A percentile compares a stretch with the other conserved stretches of the same genome.
These are phyloP conservation scores for Colletotrichum lentis DNA, from an alignment of 2,329 filamentous ascomycete genomes.

Conservation along the genomic window DNA sequence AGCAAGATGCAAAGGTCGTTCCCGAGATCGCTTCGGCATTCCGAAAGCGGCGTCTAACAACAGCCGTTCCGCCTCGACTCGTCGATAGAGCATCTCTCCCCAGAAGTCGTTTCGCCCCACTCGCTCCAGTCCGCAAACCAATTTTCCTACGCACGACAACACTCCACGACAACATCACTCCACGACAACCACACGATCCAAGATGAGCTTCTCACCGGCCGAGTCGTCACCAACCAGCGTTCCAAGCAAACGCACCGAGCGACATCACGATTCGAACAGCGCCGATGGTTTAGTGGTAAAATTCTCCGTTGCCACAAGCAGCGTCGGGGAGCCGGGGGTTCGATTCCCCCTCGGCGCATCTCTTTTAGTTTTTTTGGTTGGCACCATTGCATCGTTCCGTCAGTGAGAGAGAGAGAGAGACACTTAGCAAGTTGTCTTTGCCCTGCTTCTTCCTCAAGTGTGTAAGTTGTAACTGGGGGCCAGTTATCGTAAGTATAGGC, in stretches of 20 bases:
- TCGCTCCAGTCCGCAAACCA: not conserved
- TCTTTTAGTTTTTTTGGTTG: not conserved
- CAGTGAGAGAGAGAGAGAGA: too few species aligned
- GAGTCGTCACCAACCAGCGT: not conserved
- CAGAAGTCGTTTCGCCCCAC: not conserved
- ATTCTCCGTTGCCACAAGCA: slow-evolving; percentile 24
- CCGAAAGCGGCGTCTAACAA: not conserved
- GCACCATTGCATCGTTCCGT: too few species aligned
- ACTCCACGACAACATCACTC: too few species aligned
- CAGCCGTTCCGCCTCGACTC: not conserved
- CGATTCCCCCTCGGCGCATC: slow-evolving; percentile 22
- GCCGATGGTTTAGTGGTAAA: slow-evolving; percentile 28
- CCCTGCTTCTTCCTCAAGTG: too few species aligned
- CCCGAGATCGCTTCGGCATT: not conserved
- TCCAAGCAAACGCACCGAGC: not conserved
- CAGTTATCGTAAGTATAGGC: too few species aligned
- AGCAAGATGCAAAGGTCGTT: too few species aligned
- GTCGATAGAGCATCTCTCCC: not conserved
- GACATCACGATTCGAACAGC: not conserved
- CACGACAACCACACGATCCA: not conserved
- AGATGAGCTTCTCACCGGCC: not conserved
- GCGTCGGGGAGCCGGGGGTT: slow-evolving; percentile 26
- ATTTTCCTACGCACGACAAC: not conserved
- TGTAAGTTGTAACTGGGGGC: too few species aligned
- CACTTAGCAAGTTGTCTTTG: not conserved